Evolutionary conservation across 805 yeast genomes (phyloP).

Genomic region (Helenozyma baotianmanensis): DNA sequence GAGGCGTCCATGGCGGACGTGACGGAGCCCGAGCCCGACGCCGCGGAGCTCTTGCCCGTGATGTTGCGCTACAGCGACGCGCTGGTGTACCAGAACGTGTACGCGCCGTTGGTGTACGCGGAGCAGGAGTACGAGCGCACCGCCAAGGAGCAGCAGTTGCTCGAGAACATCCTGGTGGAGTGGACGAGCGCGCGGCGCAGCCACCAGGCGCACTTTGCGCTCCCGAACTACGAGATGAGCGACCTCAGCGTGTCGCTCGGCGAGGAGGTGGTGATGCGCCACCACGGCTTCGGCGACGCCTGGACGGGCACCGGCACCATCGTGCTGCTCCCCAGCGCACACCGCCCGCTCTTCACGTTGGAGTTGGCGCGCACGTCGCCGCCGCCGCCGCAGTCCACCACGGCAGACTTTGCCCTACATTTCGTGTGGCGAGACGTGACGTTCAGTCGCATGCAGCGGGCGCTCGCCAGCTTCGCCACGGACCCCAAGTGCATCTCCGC

Average conservation of each 20-base stretch:
- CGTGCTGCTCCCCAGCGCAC: slow-evolving; percentile 62
- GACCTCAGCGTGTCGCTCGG: slow-evolving; percentile 76
- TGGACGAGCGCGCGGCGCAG: slow-evolving; percentile 73
- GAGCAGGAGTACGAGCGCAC: slow-evolving; percentile 79
- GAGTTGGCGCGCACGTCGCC: slow-evolving; percentile 47
- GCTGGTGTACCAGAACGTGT: slow-evolving; percentile 76
- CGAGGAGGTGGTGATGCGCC: slow-evolving; percentile 63
- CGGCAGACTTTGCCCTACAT: slow-evolving; percentile 72
- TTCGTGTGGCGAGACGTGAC: slow-evolving; percentile 87
- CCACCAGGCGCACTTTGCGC: slow-evolving; percentile 63
- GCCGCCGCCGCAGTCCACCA: slow-evolving; percentile 55
- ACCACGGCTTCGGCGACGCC: slow-evolving; percentile 55
- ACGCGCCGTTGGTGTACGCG: slow-evolving; percentile 74
- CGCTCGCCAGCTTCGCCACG: slow-evolving; percentile 67
- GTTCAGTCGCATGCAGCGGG: slow-evolving; percentile 78
- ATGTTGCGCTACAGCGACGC: slow-evolving; percentile 77
- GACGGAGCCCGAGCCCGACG: slow-evolving; percentile 38
- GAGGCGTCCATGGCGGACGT: slow-evolving; percentile 69
- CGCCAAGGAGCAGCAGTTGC: slow-evolving; percentile 70
- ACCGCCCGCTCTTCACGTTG: slow-evolving; percentile 58
- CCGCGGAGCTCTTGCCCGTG: slow-evolving; percentile 58
- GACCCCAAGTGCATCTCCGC: slow-evolving; percentile 66
- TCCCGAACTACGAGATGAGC: slow-evolving; percentile 62
- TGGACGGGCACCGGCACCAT: slow-evolving; percentile 78
- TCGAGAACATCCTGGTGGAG: slow-evolving; percentile 63